Evolutionary conservation across 129 eudicot genomes (phyloP).

Genomic region (Saposhnikovia divaricata): DNA sequence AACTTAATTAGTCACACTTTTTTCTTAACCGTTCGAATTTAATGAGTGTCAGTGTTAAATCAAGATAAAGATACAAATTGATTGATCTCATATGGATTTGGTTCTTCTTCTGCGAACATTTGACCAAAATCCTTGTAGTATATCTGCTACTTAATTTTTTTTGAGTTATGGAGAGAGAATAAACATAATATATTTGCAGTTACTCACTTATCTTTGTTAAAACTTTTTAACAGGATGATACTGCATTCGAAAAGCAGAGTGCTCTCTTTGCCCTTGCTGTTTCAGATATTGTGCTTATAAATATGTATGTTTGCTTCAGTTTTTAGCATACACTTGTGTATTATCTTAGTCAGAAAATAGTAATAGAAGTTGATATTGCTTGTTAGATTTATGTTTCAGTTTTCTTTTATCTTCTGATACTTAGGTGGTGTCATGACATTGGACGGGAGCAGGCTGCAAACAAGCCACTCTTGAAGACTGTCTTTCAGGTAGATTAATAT

Average conservation of each 20-base stretch:
- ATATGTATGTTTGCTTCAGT: conserved; percentile 57
- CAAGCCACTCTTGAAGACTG: conserved; percentile 91
- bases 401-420: conserved; percentile 17
- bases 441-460: conserved; percentile 99
- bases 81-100: not conserved
- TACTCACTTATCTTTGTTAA: not conserved
- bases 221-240: conserved; percentile 62
- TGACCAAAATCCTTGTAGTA: not conserved
- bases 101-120: not conserved
- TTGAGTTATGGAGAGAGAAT: not conserved
- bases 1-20: not conserved
- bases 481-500: conserved; percentile 56
- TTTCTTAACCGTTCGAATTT: not conserved
- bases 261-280: conserved; percentile 97
- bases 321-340: not conserved
- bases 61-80: not conserved
- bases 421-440: conserved; percentile 88
- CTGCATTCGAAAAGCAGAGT: conserved; percentile 95
- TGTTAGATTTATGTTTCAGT: not conserved
- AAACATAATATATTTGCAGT: not conserved
- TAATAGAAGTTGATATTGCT: not conserved
- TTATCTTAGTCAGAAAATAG: not conserved
- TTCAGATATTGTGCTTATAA: conserved; percentile 94
- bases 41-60: not conserved
- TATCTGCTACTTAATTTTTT: not conserved